Conservation (phyloP, 164 flowering plant genomes). For the Vitis labrusca region DNA sequence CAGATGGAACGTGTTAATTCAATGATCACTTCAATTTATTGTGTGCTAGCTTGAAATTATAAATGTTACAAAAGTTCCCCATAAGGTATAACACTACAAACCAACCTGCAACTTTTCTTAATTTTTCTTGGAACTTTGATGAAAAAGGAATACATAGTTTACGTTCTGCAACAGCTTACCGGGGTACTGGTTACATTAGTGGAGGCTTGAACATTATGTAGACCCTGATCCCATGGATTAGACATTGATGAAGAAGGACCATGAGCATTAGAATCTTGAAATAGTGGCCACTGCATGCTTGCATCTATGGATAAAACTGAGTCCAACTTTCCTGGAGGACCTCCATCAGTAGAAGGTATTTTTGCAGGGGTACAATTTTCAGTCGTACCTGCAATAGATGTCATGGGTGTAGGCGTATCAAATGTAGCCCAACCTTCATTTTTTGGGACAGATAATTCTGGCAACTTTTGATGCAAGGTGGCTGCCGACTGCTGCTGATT, state of each 20-base stretch:
- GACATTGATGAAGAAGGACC: conserved; percentile 28
- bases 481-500: conserved; percentile 30
- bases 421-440: conserved; percentile 98
- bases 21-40: neutral
- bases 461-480: conserved; percentile 25
- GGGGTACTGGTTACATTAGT: conserved; percentile 23
- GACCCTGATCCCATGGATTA: conserved; percentile 39
- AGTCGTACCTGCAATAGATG: conserved; percentile 16
- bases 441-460: conserved; percentile 30
- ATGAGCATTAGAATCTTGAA: conserved; percentile 25
- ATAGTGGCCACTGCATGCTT: conserved; percentile 40
- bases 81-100: neutral
- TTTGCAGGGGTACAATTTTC: conserved; percentile 18
- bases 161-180: conserved; percentile 32
- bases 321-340: conserved; percentile 25
- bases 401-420: conserved; percentile 52
- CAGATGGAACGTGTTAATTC: neutral
- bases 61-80: neutral
- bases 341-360: conserved; percentile 25
- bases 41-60: neutral
- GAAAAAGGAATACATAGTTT: neutral
- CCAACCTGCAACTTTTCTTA: neutral
- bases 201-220: conserved; percentile 30
- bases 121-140: neutral
- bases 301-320: conserved; percentile 26